These are phyloP conservation scores for Xylaria venustula DNA, from an alignment of 495 filamentous ascomycete species.

Conservation along the genomic window DNA sequence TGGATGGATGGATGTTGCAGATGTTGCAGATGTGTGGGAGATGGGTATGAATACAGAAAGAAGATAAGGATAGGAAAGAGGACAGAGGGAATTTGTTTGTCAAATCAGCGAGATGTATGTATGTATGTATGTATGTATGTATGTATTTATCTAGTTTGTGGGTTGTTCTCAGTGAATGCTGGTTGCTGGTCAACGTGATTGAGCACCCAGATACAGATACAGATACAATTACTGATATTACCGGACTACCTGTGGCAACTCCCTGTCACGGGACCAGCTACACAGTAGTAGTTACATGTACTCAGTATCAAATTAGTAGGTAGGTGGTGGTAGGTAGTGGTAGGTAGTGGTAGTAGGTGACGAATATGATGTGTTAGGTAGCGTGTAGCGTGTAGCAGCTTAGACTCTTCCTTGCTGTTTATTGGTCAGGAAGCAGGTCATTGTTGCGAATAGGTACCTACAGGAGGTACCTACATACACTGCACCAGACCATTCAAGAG, in stretches of 20 bases:
- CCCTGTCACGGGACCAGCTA: background rate
- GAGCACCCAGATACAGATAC: background rate
- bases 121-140: no score
- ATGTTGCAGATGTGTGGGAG: background rate
- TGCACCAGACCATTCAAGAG: no score
- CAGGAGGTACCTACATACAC: no score
- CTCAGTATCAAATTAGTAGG: no score
- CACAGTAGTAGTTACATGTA: no score
- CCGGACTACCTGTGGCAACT: background rate
- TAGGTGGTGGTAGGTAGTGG: no score
- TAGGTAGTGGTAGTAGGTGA: no score
- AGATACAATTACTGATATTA: background rate
- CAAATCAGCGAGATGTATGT: background rate
- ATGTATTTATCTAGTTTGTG: no score
- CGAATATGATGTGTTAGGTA: no score
- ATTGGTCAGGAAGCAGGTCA: no score
- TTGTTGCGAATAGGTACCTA: background rate
- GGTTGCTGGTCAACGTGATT: slow-evolving; percentile 7
- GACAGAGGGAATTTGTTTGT: slow-evolving; percentile 1
- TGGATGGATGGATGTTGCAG: background rate
- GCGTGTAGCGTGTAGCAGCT: no score
- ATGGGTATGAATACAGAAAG: background rate
- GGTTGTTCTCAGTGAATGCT: slow-evolving; percentile 4
- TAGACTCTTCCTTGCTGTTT: no score
- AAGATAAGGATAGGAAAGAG: slow-evolving; percentile 4